Base-by-base conservation (phyloP, 176 grass and related monocot genomes). In the Juncus inflexus region DNA sequence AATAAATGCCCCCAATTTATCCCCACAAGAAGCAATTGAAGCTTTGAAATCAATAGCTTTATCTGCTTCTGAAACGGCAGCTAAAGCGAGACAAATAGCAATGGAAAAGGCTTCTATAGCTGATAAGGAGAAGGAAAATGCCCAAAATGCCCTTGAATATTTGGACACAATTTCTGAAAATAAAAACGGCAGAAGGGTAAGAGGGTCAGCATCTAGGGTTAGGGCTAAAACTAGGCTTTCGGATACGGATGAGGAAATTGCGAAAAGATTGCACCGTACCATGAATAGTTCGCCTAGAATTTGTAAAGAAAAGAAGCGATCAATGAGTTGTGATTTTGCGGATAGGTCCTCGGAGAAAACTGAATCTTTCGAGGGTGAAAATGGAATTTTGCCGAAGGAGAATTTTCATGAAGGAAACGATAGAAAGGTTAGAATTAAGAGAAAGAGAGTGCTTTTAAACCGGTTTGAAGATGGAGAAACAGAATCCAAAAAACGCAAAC, bases 111-210 rank as follows among this genome's bases (percentile, higher is more conserved):
- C 95, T 3, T 77, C 83, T 2, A 69, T 73, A 12, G 95, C 95
- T 7, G 80, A 72, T 41, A 92, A 73, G 71, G 89, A 88, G 35
- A 90, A 74, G 83, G 75, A 83, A 10, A 76, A 83, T 69, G 95
- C 95, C 28, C 79, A 87, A 63, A 85, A 61, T 58, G 95, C 95
- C 10, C 69, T 99, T 65, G 75, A 90, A 78, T 54, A 92, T 43
- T 79, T 99, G 4, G 85, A 99, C 62, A 84, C 85, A 49, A 60
- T 91, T 57, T 77, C 89, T 36, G 82, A 42, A 66, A 35, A 75
- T 42, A 72, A 67, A 53, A 65, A 75, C 9, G 80, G 69, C 65
- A 99, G 73, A 12, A 86, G 72, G 7, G 61, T 77, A 63, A 73
- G 72, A 65, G 65, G 38, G 55, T 36, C 68, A 47, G 40, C 55